Evolutionary conservation across 202 grass and related monocot species (phyloP), one percentile per base, ranked within the genome.

Genomic region (Tripidium arundinaceum): DNA sequence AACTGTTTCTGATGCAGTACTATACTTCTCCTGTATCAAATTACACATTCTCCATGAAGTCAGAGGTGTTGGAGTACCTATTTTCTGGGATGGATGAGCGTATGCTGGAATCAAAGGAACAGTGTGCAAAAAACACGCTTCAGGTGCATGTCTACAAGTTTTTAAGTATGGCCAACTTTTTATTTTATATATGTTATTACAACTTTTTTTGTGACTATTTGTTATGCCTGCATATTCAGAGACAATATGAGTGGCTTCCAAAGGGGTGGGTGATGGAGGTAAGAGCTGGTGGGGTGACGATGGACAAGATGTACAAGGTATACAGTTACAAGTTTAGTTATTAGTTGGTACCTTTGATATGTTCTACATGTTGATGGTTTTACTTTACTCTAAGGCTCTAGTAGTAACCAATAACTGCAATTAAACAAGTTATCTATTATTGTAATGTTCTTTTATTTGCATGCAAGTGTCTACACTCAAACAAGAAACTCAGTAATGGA

Each of bases 221-320:
- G 9, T 82, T 19, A 25, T 11, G 27, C 28, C 61, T 6, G 12
- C 14, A 33, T 78, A 31, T 52, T 9, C 13, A 88, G 81, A 64
- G 31, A 41, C 25, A 24, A 45, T 59, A 85, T 25, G 21, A 38
- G 22, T 93, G 90, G 87, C 79, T 92, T 81, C 87, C 80, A 33
- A 18, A 11, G 0, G 83, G 67, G 5, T 92, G 90, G 86, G 5
- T 74, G n/a, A 77, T 84, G 21, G 86, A 89, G 60, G 8, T 89
- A 3, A 87, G 86, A 86, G 72, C 65, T 0, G 83, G 86, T 24
- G 71, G 72, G 9, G 36, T 49, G 31, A 86, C 84, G 4, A 68
- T 40, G 76, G 65, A 83, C 12, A 92, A 84, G 79, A 88, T 86
- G 78, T 92, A 81, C 55, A 89, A 89, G 90, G 90, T 92, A 81